Base-by-base conservation (phyloP, 2,329 filamentous ascomycete genomes). In the Cercospora citrullina region DNA sequence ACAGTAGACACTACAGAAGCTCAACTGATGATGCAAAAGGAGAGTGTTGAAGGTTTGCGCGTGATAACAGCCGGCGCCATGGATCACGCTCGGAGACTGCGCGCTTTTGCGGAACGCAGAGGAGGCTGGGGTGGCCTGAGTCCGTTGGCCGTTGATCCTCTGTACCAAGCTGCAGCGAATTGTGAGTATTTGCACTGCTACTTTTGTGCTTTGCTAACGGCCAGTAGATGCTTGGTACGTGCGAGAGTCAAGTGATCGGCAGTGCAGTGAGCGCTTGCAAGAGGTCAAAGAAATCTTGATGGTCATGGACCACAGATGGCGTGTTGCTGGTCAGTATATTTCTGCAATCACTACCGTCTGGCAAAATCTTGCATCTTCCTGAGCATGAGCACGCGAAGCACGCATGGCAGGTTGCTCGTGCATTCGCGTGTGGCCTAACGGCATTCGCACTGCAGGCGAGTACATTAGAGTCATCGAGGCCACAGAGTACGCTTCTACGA, bases 151-250 rank as follows among this genome's bases (percentile, higher is more conserved):
- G n/a, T 39, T 39, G 76, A 79, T 59, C 72, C 73, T 60, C 36
- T 80, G n/a, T 80, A 80, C 67, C 72, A 77, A 61, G 75, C 75
- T 5, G 76, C 77, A 16, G 74, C 77, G 14, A 79, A 75, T 36
- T 79, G 74, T 72, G 33, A 39, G 33, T 39, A 39, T 16, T 39
- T 7, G 14, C 33, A 39, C 33, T 16, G 33, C 33, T 16, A n/a
- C 33, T 39, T 39, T 39, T 14, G 33, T n/a, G 33, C 33, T 39
- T 39, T 39, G 14, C 33, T 39, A 39, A 39, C 33, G 12, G 33
- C 33, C 33, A 16, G 33, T 39, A 39, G 33, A 39, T 39, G 33
- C 33, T 39, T 39, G 33, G 33, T 39, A 39, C 33, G 33, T 39
- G 33, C 33, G 33, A 16, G 33, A 39, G 33, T 39, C 33, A 16